Percentiles rank a stretch among this genome's conserved stretches.
Evolutionary conservation across 352 stramenopile species (phyloP).

Genomic region (Aphanomyces cochlioides): DNA sequence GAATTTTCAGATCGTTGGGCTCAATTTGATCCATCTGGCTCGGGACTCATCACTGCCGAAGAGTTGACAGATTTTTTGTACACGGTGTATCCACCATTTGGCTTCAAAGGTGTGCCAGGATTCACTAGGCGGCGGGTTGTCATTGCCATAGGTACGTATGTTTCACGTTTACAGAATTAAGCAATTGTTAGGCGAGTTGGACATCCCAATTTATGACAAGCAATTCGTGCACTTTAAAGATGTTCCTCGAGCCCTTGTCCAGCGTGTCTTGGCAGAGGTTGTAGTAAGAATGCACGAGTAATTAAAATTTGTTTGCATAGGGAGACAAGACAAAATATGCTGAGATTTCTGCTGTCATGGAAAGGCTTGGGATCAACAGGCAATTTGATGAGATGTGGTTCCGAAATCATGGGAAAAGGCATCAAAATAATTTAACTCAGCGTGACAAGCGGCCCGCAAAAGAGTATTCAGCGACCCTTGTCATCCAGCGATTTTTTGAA

Average conservation of each 20-base stretch:
- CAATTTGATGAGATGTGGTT: slow-evolving; percentile 32
- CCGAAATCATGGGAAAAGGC: slow-evolving; percentile 12
- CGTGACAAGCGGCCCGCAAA: slow-evolving; percentile 19
- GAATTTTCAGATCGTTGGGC: slow-evolving; percentile 88
- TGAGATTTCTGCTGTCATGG: slow-evolving; percentile 19
- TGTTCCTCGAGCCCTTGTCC: slow-evolving; percentile 39
- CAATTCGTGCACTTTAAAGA: slow-evolving; percentile 84
- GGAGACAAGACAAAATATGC: slow-evolving; percentile 5
- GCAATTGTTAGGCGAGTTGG: slow-evolving; percentile 43
- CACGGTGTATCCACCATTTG: slow-evolving; percentile 75
- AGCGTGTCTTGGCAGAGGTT: slow-evolving; percentile 23
- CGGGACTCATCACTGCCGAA: slow-evolving; percentile 72
- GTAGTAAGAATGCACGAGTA: not conserved
- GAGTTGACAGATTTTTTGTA: slow-evolving; percentile 78
- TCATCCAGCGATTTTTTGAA: slow-evolving; percentile 19
- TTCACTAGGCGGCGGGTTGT: slow-evolving; percentile 14
- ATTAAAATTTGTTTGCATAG: not conserved
- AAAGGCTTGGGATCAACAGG: slow-evolving; percentile 29
- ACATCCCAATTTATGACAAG: slow-evolving; percentile 80
- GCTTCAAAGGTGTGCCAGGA: slow-evolving; percentile 33
- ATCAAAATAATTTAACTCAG: slow-evolving; percentile 7
- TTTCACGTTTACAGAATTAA: not conserved
- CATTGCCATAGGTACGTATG: slow-evolving; percentile 14
- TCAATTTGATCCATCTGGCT: slow-evolving; percentile 85
- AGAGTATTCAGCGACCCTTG: slow-evolving; percentile 24